Evolutionary conservation across 805 yeast genomes (phyloP).

Genomic region (Wickerhamomyces chaumierensis): DNA sequence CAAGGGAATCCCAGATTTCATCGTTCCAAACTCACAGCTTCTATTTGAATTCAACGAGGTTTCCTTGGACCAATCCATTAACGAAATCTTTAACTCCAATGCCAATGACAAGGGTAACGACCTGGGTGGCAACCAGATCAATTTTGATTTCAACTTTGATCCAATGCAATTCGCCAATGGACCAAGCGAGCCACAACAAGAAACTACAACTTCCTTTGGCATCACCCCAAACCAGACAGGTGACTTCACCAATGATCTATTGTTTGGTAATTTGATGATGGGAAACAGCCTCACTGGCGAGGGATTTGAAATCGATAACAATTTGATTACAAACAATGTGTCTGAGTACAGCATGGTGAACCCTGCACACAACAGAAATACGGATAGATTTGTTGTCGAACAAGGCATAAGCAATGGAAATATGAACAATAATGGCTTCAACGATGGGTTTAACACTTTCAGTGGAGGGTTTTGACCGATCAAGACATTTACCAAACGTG

Average conservation of each 20-base stretch:
- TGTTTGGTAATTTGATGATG: constrained; percentile 1
- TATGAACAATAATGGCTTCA: background rate
- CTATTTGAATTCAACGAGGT: background rate
- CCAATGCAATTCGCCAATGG: background rate
- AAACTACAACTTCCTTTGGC: too few relatives aligned
- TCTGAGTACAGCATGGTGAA: too few relatives aligned
- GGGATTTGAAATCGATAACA: too few relatives aligned
- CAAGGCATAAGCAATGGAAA: too few relatives aligned
- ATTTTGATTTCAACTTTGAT: background rate
- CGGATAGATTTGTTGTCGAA: too few relatives aligned
- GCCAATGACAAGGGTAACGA: too few relatives aligned
- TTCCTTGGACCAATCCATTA: background rate
- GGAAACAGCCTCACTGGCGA: background rate
- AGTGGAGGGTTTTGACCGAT: background rate
- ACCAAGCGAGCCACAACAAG: background rate
- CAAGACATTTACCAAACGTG: too few relatives aligned
- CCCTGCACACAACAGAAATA: too few relatives aligned
- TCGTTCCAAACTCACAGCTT: background rate
- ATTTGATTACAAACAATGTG: too few relatives aligned
- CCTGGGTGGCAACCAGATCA: background rate
- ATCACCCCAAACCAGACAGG: too few relatives aligned
- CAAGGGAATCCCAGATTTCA: background rate
- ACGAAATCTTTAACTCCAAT: background rate
- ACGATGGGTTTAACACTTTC: background rate
- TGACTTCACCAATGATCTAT: background rate